Base-by-base conservation (phyloP, 345 rosid genomes). In the Isatis tinctoria region DNA sequence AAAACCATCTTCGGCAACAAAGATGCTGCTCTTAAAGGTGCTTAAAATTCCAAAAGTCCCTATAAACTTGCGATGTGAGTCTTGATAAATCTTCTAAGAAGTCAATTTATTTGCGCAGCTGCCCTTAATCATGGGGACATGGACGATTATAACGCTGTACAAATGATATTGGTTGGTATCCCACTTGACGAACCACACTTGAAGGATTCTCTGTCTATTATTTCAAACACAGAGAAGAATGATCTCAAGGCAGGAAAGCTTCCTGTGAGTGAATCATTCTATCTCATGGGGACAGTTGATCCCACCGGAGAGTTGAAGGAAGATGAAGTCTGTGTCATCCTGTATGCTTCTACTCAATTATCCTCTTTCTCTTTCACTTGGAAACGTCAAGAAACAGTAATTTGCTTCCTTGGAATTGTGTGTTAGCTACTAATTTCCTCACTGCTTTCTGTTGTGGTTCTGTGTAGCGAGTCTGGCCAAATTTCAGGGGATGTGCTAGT, bases 231-330 rank as follows among this genome's bases (percentile, higher is more conserved):
- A 16, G 96, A 85, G 60, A 91, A 68, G 69, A 88, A 81, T 32
- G 70, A 72, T 74, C 88, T 93, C 26, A 77, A 44, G 60, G 83
- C 44, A 41, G 98, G 94, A 54, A 91, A 11, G 66, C 84, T 93
- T 66, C 92, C 83, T 8, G 62, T 91, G 8, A 35, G 85, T 0
- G 97, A 93, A 30, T 86, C 91, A 20, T 88, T 83, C 71, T 87
- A 93, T 82, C 75, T 93, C 11, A 89, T 93, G 97, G 98, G 97
- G 27, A 93, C 94, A 11, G 86, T 76, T 18, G 94, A 93, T 78
- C 98, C 98, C 52, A 87, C 97, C 0, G 87, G 87, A 65, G 64
- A 39, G 67, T 80, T 93, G 14, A 78, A 83, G 80, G 66, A 77
- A 11, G 79, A 83, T 82, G 90, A 93, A 93, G 94, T 93, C 73